A percentile compares a stretch with the other conserved stretches of the same genome.
phyloP scores from a whole-genome alignment of 192 early-diverging fungal genomes.

The Gigaspora rosea region DNA sequence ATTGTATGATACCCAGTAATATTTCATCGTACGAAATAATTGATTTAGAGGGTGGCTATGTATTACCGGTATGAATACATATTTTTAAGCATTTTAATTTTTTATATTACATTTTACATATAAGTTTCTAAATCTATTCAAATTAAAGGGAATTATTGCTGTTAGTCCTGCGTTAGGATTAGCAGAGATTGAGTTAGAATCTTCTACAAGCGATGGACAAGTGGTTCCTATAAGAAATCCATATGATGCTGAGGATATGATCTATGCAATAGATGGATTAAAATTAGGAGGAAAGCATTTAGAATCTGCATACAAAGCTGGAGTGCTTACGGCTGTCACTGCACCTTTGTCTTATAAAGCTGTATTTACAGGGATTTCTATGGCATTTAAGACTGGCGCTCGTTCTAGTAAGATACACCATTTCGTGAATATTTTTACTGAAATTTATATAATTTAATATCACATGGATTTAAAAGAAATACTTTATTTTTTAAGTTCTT shows the following conservation, averaged over 20 bases:
- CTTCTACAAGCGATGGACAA: constrained; percentile 59
- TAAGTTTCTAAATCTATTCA: not conserved
- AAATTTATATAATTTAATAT: too few relatives aligned
- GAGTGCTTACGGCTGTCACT: constrained; percentile 62
- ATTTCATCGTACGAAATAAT: constrained; percentile 32
- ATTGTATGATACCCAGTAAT: constrained; percentile 29
- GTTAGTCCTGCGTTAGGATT: constrained; percentile 62
- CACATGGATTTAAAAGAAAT: too few relatives aligned
- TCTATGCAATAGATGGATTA: constrained; percentile 65
- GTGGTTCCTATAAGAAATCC: not conserved
- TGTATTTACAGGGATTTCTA: constrained; percentile 62
- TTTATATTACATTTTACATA: too few relatives aligned
- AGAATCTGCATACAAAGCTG: constrained; percentile 59
- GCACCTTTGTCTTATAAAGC: constrained; percentile 47
- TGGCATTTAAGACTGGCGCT: constrained; percentile 68
- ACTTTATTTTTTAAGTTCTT: constrained; percentile 27
- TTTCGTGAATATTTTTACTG: too few relatives aligned
- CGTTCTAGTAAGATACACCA: constrained; percentile 44
- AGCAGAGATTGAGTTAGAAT: constrained; percentile 67
- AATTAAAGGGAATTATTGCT: constrained; percentile 58
- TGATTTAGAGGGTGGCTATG: constrained; percentile 61
- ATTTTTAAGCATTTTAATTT: too few relatives aligned
- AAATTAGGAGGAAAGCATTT: constrained; percentile 60
- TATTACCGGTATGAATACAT: constrained; percentile 51
- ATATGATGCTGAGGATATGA: constrained; percentile 37